Conservation (phyloP, 495 filamentous ascomycete genomes). For the Penicillium mononematosum region DNA sequence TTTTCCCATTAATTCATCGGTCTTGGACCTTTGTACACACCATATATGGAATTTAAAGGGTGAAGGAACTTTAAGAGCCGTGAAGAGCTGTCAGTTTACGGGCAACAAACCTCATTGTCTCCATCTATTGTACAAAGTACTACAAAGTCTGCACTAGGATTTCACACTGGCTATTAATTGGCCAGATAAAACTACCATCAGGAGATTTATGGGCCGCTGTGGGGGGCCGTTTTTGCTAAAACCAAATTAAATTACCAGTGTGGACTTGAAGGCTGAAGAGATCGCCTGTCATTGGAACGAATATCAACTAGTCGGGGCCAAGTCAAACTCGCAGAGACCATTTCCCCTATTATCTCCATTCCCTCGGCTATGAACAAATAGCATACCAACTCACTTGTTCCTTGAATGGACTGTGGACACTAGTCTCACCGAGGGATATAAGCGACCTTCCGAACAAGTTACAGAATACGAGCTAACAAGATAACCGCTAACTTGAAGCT, state of each 20-base stretch:
- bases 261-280: background rate
- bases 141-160: background rate
- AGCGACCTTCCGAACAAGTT: background rate
- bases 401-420: no score
- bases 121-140: background rate
- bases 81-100: background rate
- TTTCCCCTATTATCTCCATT: background rate
- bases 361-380: background rate
- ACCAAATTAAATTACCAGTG: background rate
- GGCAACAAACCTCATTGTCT: no score
- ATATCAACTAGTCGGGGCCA: background rate
- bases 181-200: background rate
- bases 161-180: background rate
- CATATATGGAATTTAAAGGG: background rate
- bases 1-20: constrained; percentile 2
- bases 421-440: background rate
- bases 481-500: background rate
- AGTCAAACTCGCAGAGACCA: background rate
- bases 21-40: background rate
- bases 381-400: background rate
- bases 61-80: background rate
- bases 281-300: constrained; percentile 3
- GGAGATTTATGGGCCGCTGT: background rate
- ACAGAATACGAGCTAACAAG: background rate
- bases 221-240: constrained; percentile 5